Evolutionary conservation across 1,284 basidiomycete genomes (phyloP).

Genomic region (Ceratobasidium sp.): DNA sequence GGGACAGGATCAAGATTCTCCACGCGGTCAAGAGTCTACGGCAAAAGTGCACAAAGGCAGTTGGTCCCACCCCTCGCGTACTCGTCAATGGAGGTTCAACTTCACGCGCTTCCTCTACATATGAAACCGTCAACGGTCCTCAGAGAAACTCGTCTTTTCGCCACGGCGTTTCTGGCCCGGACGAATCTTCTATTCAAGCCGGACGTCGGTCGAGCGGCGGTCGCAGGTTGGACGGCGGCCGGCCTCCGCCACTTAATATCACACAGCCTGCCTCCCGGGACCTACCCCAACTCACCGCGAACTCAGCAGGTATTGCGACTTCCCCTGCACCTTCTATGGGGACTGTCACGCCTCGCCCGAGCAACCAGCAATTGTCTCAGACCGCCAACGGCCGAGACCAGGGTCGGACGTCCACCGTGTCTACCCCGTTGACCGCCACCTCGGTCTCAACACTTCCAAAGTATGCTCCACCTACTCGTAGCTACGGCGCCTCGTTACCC

Average conservation of each 20-base stretch:
- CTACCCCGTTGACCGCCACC: conserved; percentile 45
- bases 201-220: conserved; percentile 39
- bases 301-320: conserved; percentile 21
- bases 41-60: conserved; percentile 55
- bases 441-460: conserved; percentile 43
- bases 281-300: conserved; percentile 44
- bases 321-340: conserved; percentile 33
- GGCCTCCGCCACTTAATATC: conserved; percentile 46
- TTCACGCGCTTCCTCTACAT: conserved; percentile 10
- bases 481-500: conserved; percentile 26
- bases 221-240: conserved; percentile 35
- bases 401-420: conserved; percentile 11
- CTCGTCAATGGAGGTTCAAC: conserved; percentile 32
- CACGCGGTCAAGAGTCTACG: conserved; percentile 82
- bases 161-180: neutral
- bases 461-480: conserved; percentile 24
- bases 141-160: conserved; percentile 18
- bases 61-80: conserved; percentile 19
- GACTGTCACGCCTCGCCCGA: conserved; percentile 11
- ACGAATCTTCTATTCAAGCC: conserved; percentile 22
- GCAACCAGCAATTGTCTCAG: conserved; percentile 17
- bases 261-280: conserved; percentile 42
- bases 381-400: neutral
- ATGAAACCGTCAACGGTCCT: conserved; percentile 7
- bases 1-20: conserved; percentile 84